phyloP scores from a whole-genome alignment of 768 basidiomycete species.

The Tulasnella sp. region DNA sequence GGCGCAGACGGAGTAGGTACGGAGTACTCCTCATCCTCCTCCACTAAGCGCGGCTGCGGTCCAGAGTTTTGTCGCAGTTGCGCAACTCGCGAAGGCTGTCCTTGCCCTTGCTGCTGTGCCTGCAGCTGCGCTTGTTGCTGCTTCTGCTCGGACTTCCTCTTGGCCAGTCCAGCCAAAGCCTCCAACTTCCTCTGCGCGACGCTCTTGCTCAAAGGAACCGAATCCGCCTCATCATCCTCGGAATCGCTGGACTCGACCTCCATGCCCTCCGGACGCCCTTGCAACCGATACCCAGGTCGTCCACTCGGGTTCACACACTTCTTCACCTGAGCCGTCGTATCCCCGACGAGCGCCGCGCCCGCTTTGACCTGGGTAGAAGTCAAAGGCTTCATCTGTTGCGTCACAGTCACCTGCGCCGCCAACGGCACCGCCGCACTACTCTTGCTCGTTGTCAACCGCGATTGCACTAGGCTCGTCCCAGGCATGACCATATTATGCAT shows the following conservation, averaged over 20 bases:
- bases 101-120: background rate
- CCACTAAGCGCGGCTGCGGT: background rate
- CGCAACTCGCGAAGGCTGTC: background rate
- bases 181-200: slow-evolving; percentile 21
- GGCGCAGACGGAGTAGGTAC: slow-evolving; percentile 16
- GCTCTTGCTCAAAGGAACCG: slow-evolving; percentile 18
- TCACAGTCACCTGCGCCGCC: slow-evolving; percentile 39
- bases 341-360: slow-evolving; percentile 24
- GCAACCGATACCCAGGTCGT: slow-evolving; percentile 19
- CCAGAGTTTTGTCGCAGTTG: background rate
- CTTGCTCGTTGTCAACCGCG: slow-evolving; percentile 41
- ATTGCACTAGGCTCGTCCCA: slow-evolving; percentile 17
- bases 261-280: slow-evolving; percentile 18
- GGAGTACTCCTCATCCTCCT: background rate
- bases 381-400: slow-evolving; percentile 14
- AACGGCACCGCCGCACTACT: slow-evolving; percentile 51
- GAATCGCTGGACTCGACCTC: slow-evolving; percentile 21
- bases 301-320: slow-evolving; percentile 1
- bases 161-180: slow-evolving; percentile 13
- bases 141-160: background rate
- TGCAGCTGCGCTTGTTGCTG: slow-evolving; percentile 26
- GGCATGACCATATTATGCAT: background rate
- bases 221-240: slow-evolving; percentile 20
- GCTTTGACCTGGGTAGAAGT: slow-evolving; percentile 16
- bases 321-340: slow-evolving; percentile 9